Conservation (phyloP, 192 early-diverging fungal species). For the Rhizoclosmatium globosum region DNA sequence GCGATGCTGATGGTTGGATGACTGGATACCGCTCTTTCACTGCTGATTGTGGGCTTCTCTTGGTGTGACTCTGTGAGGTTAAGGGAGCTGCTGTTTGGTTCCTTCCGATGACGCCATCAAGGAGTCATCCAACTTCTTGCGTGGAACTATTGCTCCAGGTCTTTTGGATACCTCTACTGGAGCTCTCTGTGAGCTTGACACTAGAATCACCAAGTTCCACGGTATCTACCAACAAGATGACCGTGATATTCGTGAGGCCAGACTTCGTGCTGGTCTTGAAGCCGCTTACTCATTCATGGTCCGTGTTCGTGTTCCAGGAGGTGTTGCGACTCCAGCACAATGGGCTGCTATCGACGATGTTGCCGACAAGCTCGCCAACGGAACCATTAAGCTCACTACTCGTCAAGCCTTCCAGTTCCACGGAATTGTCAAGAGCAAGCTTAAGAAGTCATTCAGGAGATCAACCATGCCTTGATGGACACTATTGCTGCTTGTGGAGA, state of each 20-base stretch:
- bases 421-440: constrained; percentile 90
- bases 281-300: constrained; percentile 97
- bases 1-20: constrained; percentile 90
- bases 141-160: constrained; percentile 90
- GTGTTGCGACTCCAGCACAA: constrained; percentile 85
- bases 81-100: constrained; percentile 68
- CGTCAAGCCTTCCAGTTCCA: constrained; percentile 98
- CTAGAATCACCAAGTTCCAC: constrained; percentile 95
- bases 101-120: constrained; percentile 93
- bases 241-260: constrained; percentile 88
- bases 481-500: constrained; percentile 97
- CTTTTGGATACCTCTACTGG: constrained; percentile 86
- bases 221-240: constrained; percentile 98
- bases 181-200: constrained; percentile 85
- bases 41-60: constrained; percentile 86
- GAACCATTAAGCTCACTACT: constrained; percentile 93
- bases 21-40: constrained; percentile 84
- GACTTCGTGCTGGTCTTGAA: constrained; percentile 86
- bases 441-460: constrained; percentile 90
- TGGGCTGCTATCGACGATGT: constrained; percentile 96
- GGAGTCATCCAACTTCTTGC: constrained; percentile 88
- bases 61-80: constrained; percentile 75
- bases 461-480: constrained; percentile 89
- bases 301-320: constrained; percentile 92
- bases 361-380: constrained; percentile 83